Evolutionary conservation across 106 monocot genomes (phyloP).

Genomic region (Narthecium ossifragum): DNA sequence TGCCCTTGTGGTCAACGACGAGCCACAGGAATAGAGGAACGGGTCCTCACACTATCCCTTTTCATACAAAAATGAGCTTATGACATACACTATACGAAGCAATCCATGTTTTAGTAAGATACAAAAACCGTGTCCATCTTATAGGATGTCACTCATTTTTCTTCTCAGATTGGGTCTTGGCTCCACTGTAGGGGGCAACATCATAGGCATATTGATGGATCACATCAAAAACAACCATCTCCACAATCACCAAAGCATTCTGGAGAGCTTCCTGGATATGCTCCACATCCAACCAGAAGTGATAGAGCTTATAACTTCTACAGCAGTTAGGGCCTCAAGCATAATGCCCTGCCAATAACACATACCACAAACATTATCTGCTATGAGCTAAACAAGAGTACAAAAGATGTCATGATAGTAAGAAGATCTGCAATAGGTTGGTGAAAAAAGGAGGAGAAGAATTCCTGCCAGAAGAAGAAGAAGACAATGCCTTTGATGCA

Average conservation of each 20-base stretch:
- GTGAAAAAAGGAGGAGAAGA: not conserved
- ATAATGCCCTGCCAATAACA: constrained; percentile 51
- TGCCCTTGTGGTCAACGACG: too few species aligned
- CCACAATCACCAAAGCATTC: constrained; percentile 71
- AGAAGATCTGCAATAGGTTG: not conserved
- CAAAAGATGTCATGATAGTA: not conserved
- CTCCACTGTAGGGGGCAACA: constrained; percentile 73
- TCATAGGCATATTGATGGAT: constrained; percentile 89
- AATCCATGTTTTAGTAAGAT: not conserved
- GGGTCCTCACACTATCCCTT: too few species aligned
- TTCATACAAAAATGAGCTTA: not conserved
- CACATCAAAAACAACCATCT: constrained; percentile 89
- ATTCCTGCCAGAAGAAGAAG: constrained; percentile 99
- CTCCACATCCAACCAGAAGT: constrained; percentile 96
- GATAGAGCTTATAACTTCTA: constrained; percentile 71
- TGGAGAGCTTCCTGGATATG: constrained; percentile 91
- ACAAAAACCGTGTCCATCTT: not conserved
- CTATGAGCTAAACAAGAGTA: not conserved
- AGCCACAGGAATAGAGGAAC: too few species aligned
- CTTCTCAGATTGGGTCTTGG: constrained; percentile 44
- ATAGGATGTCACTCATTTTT: constrained; percentile 48
- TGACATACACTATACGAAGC: not conserved
- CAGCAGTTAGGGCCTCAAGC: constrained; percentile 55
- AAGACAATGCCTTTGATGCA: constrained; percentile 99
- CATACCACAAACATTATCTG: not conserved